Evolutionary conservation across 106 monocot species (phyloP).

Genomic region (Dendrobium huoshanense): DNA sequence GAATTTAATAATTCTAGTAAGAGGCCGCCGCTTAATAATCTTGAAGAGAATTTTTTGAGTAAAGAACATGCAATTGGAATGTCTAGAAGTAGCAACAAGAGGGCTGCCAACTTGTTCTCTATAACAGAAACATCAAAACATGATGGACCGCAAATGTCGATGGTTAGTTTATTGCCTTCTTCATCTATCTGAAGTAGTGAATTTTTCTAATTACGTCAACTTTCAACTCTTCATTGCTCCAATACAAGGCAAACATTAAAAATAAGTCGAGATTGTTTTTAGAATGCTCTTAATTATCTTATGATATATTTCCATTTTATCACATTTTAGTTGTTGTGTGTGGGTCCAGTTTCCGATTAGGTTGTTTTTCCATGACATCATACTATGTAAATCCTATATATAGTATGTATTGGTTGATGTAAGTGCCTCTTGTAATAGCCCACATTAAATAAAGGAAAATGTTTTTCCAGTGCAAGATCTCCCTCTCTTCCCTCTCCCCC

Average conservation of each 20-base stretch:
- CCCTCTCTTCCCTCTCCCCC: too few relatives aligned
- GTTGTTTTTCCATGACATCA: too few relatives aligned
- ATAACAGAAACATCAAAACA: constrained; percentile 17
- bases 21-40: constrained; percentile 14
- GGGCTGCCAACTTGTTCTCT: constrained; percentile 18
- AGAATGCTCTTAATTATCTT: background rate
- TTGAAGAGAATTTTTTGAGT: constrained; percentile 1
- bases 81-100: constrained; percentile 15
- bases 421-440: too few relatives aligned
- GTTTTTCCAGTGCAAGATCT: too few relatives aligned
- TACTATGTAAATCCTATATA: too few relatives aligned
- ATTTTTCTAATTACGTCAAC: background rate
- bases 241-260: background rate
- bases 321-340: background rate
- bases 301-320: background rate
- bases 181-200: background rate
- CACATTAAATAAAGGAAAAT: too few relatives aligned
- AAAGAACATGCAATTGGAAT: constrained; percentile 7
- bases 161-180: constrained; percentile 19
- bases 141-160: constrained; percentile 7
- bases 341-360: too few relatives aligned
- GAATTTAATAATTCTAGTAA: constrained; percentile 2
- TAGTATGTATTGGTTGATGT: too few relatives aligned
- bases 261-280: background rate
- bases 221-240: background rate